phyloP scores from a whole-genome alignment of 192 early-diverging fungal species.

The Coemansia sp. region DNA sequence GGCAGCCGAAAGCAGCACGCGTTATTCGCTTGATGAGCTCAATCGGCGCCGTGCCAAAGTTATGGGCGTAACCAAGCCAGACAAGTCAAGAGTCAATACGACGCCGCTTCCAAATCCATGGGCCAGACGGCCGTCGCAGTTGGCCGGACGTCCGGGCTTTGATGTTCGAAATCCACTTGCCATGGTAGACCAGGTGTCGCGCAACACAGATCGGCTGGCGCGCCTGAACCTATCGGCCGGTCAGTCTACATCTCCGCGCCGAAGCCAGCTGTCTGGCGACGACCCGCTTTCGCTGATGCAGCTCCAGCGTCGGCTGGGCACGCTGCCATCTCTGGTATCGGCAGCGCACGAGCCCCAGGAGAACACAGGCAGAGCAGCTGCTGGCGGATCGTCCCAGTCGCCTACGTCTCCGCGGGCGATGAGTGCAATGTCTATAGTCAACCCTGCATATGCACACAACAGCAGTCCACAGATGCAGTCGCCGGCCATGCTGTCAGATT shows the following conservation, averaged over 20 bases:
- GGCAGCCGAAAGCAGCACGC: conserved; percentile 24
- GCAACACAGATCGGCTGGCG: conserved; percentile 35
- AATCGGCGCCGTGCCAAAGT: conserved; percentile 38
- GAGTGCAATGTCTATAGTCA: conserved; percentile 24
- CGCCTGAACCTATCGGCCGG: conserved; percentile 33
- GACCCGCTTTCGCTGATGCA: conserved; percentile 4
- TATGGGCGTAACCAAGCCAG: conserved; percentile 43
- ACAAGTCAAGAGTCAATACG: conserved; percentile 34
- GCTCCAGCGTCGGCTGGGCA: conserved; percentile 8
- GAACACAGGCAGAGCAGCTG: neutral
- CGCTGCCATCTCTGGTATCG: conserved; percentile 6
- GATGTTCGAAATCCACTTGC: conserved; percentile 31
- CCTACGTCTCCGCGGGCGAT: conserved; percentile 16
- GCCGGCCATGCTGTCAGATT: conserved; percentile 5
- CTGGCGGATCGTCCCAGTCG: neutral
- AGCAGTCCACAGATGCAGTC: neutral
- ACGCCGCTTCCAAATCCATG: conserved; percentile 55
- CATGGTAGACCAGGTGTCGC: conserved; percentile 34
- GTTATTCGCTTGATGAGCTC: conserved; percentile 42
- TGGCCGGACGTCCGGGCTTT: conserved; percentile 7
- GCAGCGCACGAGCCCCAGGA: conserved; percentile 3
- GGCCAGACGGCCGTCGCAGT: conserved; percentile 21
- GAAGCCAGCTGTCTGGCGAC: conserved; percentile 6
- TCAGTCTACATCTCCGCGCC: conserved; percentile 10
- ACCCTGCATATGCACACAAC: conserved; percentile 3